phyloP scores from a whole-genome alignment of 2,329 filamentous ascomycete genomes.

The Diaporthe ampelina region DNA sequence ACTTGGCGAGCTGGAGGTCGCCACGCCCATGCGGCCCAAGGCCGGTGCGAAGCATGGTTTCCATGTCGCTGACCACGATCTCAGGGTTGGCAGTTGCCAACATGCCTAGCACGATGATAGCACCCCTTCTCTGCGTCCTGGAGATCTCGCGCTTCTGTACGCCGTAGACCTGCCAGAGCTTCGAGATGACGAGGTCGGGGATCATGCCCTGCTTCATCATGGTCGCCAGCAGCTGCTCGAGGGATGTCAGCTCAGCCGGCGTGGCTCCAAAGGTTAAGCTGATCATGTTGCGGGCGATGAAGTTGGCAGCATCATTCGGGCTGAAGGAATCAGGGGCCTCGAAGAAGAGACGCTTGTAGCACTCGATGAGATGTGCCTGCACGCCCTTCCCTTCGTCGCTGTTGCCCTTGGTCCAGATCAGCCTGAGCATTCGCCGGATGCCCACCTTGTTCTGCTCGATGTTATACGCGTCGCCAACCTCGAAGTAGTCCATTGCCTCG shows the following conservation, averaged over 20 bases:
- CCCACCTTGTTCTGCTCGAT: conserved; percentile 93
- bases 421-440: conserved; percentile 92
- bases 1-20: conserved; percentile 92
- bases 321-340: conserved; percentile 92
- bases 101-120: conserved; percentile 98
- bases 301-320: conserved; percentile 92
- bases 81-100: conserved; percentile 92
- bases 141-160: conserved; percentile 95
- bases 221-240: conserved; percentile 93
- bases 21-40: conserved; percentile 83
- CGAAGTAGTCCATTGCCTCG: conserved; percentile 99
- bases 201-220: conserved; percentile 98
- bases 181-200: conserved; percentile 86
- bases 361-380: conserved; percentile 95
- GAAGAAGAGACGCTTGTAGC: conserved; percentile 96
- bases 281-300: conserved; percentile 98
- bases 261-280: conserved; percentile 97
- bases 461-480: conserved; percentile 95
- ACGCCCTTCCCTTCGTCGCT: conserved; percentile 99
- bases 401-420: conserved; percentile 99
- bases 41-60: conserved; percentile 92
- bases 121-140: conserved; percentile 87
- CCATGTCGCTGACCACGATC: conserved; percentile 94
- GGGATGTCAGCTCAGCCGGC: conserved; percentile 91
- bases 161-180: conserved; percentile 98